Evolutionary conservation across 2,329 filamentous ascomycete genomes (phyloP), one percentile per base, ranked within the genome.

Genomic region (Geosmithia flava): DNA sequence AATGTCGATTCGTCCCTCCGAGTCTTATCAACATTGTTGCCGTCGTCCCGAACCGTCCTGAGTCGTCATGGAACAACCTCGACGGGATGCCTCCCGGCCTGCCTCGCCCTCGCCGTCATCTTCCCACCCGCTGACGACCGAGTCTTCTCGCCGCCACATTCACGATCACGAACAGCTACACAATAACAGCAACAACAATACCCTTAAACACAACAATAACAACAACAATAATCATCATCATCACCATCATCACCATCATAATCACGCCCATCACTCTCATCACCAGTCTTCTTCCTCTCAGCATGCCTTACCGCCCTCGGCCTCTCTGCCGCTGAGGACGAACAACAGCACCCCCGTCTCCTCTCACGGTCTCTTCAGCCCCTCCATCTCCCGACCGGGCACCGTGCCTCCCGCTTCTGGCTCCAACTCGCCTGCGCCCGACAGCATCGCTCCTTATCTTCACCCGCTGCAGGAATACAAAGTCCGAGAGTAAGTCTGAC

Each of bases 391-490:
- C 13, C 69, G 72, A 49, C 62, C 68, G 40, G 64, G 64, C 54
- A 59, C 62, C 47, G 59, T 64, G 5, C 56, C 59, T 33, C 59
- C 62, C n/a, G 66, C 69, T 29, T 68, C 73, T 27, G 58, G 69
- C 27, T 76, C 75, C 51, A 71, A 72, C 23, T 75, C 76, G 5
- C 75, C 77, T 39, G 69, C 67, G 41, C 68, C 66, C 23, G 58
- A 64, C 44, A 57, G 68, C 41, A 69, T 70, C 49, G 82, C 77
- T 56, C 81, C 83, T 1, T 82, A 77, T 57, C 65, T 87, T 48
- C 84, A 88, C 57, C 82, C 83, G 33, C 65, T 85, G 49, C 84
- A 88, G 62, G 77, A 78, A 51, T 82, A 85, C 62, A 81, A 75
- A 63, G 85, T 88, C 46, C 75, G 83, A 76, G 85, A 89, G 82